Evolutionary conservation across 768 basidiomycete genomes (phyloP).

Genomic region (Leucosporidium creatinivorum): DNA sequence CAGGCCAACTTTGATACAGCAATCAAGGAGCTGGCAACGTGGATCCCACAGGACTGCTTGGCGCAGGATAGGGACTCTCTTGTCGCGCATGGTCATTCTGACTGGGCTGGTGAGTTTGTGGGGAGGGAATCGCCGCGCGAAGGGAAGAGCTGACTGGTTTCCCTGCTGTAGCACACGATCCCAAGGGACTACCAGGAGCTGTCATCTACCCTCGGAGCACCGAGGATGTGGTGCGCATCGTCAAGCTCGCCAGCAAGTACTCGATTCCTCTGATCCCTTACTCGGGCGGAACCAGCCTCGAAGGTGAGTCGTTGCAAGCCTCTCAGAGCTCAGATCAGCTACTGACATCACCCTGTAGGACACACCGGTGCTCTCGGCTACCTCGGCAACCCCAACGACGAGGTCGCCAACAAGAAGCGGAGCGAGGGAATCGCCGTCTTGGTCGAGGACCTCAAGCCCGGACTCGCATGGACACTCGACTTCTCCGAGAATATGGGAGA

Average conservation of each 20-base stretch:
- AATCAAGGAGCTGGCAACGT: slow-evolving; percentile 18
- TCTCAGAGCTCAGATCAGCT: not conserved
- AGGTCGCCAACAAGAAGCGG: slow-evolving; percentile 10
- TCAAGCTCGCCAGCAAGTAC: slow-evolving; percentile 67
- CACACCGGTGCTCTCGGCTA: slow-evolving; percentile 29
- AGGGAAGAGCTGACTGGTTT: not conserved
- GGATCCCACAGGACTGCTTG: slow-evolving; percentile 31
- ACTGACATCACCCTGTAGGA: slow-evolving; percentile 16
- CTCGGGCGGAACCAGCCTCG: slow-evolving; percentile 80
- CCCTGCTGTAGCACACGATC: slow-evolving; percentile 24
- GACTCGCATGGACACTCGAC: slow-evolving; percentile 29
- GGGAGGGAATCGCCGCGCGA: too few relatives aligned
- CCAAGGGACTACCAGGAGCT: slow-evolving; percentile 33
- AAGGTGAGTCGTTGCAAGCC: slow-evolving; percentile 58
- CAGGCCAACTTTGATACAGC: slow-evolving; percentile 26
- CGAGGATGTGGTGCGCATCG: slow-evolving; percentile 71
- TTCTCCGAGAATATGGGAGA: slow-evolving; percentile 56
- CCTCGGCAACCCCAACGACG: slow-evolving; percentile 22
- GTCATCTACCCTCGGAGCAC: slow-evolving; percentile 54
- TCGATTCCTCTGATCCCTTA: slow-evolving; percentile 71
- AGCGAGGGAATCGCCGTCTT: slow-evolving; percentile 12
- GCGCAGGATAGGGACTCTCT: slow-evolving; percentile 23
- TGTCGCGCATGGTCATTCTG: slow-evolving; percentile 29
- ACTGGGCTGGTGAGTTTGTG: slow-evolving; percentile 24
- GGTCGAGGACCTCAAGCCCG: slow-evolving; percentile 33